Base-by-base conservation (phyloP, 192 early-diverging fungal genomes). In the Gaertneriomyces sp. region DNA sequence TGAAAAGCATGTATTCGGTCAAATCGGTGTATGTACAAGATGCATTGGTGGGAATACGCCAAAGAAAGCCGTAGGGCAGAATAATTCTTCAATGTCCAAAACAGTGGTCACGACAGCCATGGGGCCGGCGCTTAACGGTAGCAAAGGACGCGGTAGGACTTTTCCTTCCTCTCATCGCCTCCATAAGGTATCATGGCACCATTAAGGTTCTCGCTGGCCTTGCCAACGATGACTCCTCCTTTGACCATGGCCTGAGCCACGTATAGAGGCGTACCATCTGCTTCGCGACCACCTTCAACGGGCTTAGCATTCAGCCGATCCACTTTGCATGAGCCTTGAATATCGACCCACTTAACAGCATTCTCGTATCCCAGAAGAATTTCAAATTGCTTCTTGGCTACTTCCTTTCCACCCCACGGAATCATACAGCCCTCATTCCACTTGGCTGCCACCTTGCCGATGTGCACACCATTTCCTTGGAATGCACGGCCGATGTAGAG, bases 361-460 rank as follows among this genome's bases (percentile, higher is more conserved):
- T 72, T 80, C 11, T 83, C 79, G 47, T 77, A 76, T 39, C 87
- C 87, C 63, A 82, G 81, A 52, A 89, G 75, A 3, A 89, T 78
- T 65, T 86, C 77, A 66, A 82, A 87, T 45, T 79, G 74, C 25
- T 58, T 20, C 20, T 82, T 53, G 6, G 45, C 63, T 12, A 76
- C 40, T 60, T 85, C 84, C 64, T 86, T 84, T 63, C 83, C 78
- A 42, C 76, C 79, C 60, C 74, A 85, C 42, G 79, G 69, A 38
- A 89, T 73, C 49, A 63, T 73, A 53, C 73, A 74, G 8, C 81
- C 81, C 47, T 76, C 70, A 16, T 53, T 69, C 58, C 63, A 49
- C 12, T 57, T 43, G 17, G 17, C 38, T 19, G 58, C 53, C 53
- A 45, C 43, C 39, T 73, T 72, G 38, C 78, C 78, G 20, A 80